phyloP scores from a whole-genome alignment of 2,329 filamentous ascomycete genomes.

The Juglanconis sp. region DNA sequence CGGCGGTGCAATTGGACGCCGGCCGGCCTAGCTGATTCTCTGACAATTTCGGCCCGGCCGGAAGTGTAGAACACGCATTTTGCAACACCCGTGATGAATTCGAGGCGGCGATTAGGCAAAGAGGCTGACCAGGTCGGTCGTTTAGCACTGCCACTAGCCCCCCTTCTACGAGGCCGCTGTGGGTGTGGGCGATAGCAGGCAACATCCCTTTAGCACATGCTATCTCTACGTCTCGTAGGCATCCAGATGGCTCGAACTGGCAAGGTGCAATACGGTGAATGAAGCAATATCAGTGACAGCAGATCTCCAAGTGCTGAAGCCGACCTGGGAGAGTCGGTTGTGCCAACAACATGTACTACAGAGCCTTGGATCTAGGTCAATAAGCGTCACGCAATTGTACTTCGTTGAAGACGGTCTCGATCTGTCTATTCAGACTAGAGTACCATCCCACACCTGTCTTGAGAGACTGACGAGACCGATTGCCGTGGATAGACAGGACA shows the following conservation, averaged over 20 bases:
- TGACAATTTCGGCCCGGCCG: neutral
- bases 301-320: too few species aligned
- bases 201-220: too few species aligned
- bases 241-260: neutral
- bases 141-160: too few species aligned
- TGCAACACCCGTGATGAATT: neutral
- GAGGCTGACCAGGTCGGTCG: neutral
- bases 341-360: neutral
- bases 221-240: too few species aligned
- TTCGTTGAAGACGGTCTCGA: neutral
- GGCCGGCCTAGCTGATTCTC: neutral
- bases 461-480: neutral
- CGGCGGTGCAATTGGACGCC: neutral
- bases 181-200: neutral
- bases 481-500: constrained; percentile 1
- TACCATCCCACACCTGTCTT: neutral
- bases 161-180: neutral
- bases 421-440: neutral
- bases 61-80: neutral
- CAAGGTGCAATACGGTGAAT: too few species aligned
- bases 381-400: neutral
- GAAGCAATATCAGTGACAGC: too few species aligned
- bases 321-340: too few species aligned
- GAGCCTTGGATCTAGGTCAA: neutral
- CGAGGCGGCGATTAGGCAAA: neutral